Conservation (phyloP, 164 flowering plant species). For the Brasenia schreberi region DNA sequence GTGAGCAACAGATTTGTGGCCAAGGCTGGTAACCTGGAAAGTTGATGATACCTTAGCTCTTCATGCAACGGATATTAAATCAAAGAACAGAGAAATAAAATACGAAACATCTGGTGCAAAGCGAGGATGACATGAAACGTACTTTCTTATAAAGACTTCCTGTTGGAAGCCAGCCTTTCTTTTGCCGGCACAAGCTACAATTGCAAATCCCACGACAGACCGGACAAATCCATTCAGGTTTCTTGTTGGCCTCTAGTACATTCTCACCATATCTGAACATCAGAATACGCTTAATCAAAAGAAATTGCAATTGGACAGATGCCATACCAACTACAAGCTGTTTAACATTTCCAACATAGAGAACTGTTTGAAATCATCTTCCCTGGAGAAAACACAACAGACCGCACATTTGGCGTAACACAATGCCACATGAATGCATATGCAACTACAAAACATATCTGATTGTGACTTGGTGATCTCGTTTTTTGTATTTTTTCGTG, state of each 20-base stretch:
- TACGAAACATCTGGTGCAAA: not conserved
- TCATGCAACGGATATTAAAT: too few species aligned
- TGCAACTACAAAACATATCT: too few species aligned
- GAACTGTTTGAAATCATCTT: too few species aligned
- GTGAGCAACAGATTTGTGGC: slow-evolving; percentile 88
- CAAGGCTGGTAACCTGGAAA: slow-evolving; percentile 43
- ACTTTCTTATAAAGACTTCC: slow-evolving; percentile 67
- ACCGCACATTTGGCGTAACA: too few species aligned
- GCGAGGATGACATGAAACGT: slow-evolving; percentile 2
- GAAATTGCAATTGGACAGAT: not conserved
- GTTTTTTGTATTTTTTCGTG: too few species aligned
- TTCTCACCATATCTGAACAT: slow-evolving; percentile 84
- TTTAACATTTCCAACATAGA: too few species aligned
- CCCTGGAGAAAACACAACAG: too few species aligned
- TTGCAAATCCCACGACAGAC: slow-evolving; percentile 95
- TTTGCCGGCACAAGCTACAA: slow-evolving; percentile 79
- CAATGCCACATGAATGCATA: too few species aligned
- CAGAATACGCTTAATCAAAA: not conserved
- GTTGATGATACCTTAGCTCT: not conserved
- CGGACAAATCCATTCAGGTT: slow-evolving; percentile 80
- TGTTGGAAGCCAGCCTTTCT: slow-evolving; percentile 89
- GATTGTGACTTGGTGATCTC: too few species aligned
- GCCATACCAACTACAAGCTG: not conserved
- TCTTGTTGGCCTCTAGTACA: slow-evolving; percentile 65
- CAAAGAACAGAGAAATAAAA: slow-evolving; percentile 1